A percentile compares a stretch with the other conserved stretches of the same genome.
phyloP scores from a whole-genome alignment of 2,329 filamentous ascomycete genomes.

The Cladophialophora exuberans region DNA sequence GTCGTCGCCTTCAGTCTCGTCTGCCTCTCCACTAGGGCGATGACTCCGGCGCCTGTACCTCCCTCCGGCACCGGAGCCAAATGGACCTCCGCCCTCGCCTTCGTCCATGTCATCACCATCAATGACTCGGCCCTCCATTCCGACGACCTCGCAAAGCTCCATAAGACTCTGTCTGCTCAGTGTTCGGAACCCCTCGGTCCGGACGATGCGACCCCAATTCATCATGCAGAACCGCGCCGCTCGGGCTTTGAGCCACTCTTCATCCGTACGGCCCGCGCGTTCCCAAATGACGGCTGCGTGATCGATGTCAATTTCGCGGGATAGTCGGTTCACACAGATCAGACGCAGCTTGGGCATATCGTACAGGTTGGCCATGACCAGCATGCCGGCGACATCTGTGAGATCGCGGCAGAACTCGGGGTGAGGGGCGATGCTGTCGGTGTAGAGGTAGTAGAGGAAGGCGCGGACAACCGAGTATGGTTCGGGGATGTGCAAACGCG shows the following conservation, averaged over 20 bases:
- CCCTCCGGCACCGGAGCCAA: constrained; percentile 39
- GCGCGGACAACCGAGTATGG: constrained; percentile 92
- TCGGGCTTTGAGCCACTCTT: constrained; percentile 90
- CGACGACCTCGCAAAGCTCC: constrained; percentile 90
- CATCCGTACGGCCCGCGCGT: constrained; percentile 82
- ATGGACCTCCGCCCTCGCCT: constrained; percentile 48
- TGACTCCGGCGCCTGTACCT: constrained; percentile 31
- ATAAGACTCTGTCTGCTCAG: constrained; percentile 79
- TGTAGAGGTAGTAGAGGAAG: constrained; percentile 96
- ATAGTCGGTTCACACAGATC: constrained; percentile 86
- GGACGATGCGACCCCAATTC: constrained; percentile 92
- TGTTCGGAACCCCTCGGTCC: constrained; percentile 82
- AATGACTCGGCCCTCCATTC: constrained; percentile 88
- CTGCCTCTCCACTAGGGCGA: constrained; percentile 41
- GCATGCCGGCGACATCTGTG: constrained; percentile 85
- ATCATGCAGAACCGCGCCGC: constrained; percentile 87
- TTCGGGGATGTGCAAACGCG: constrained; percentile 97
- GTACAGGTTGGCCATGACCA: constrained; percentile 98
- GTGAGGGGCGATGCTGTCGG: constrained; percentile 75
- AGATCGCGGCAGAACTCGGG: constrained; percentile 66
- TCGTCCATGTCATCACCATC: constrained; percentile 80
- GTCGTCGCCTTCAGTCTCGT: constrained; percentile 48
- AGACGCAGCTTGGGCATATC: constrained; percentile 92
- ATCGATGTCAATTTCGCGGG: constrained; percentile 88
- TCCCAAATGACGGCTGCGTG: constrained; percentile 97